These are phyloP conservation scores for Acorus calamus DNA, from an alignment of 106 monocot species.

Conservation along the genomic window DNA sequence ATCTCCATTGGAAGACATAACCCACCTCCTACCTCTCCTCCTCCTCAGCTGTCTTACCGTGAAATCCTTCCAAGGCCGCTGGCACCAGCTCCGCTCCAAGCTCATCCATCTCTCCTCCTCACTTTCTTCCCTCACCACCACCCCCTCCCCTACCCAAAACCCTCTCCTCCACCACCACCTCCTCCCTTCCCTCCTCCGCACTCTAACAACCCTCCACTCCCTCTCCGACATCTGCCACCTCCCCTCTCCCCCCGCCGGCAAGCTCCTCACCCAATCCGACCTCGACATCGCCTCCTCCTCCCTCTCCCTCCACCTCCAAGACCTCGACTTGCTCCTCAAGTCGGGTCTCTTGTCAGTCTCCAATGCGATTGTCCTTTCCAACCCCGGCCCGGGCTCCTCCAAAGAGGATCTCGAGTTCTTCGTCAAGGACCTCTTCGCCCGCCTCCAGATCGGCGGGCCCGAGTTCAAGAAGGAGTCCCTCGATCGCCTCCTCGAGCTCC, in stretches of 20 bases:
- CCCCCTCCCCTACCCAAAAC: conserved; percentile 3
- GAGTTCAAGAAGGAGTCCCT: conserved; percentile 31
- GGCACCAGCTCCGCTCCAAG: conserved; percentile 50
- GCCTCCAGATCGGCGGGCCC: too few relatives aligned
- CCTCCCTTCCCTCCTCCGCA: conserved; percentile 23
- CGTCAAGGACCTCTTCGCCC: too few relatives aligned
- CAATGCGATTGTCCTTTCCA: too few relatives aligned
- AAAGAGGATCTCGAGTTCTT: too few relatives aligned
- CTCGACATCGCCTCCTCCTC: conserved; percentile 54
- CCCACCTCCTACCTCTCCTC: conserved; percentile 39
- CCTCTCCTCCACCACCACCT: conserved; percentile 37
- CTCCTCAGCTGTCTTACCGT: conserved; percentile 44
- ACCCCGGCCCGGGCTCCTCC: too few relatives aligned
- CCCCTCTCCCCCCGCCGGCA: conserved; percentile 30
- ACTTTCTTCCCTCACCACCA: conserved; percentile 20
- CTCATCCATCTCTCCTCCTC: conserved; percentile 36
- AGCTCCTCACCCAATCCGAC: conserved; percentile 59
- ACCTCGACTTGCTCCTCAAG: conserved; percentile 46
- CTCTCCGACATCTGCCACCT: conserved; percentile 50
- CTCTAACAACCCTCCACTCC: conserved; percentile 25
- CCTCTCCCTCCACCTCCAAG: conserved; percentile 37
- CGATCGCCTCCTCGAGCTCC: conserved; percentile 25
- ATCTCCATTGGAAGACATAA: too few relatives aligned
- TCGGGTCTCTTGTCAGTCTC: conserved; percentile 10
- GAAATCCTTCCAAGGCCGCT: conserved; percentile 34